phyloP scores from a whole-genome alignment of 495 filamentous ascomycete species.

The Xylaria longipes region DNA sequence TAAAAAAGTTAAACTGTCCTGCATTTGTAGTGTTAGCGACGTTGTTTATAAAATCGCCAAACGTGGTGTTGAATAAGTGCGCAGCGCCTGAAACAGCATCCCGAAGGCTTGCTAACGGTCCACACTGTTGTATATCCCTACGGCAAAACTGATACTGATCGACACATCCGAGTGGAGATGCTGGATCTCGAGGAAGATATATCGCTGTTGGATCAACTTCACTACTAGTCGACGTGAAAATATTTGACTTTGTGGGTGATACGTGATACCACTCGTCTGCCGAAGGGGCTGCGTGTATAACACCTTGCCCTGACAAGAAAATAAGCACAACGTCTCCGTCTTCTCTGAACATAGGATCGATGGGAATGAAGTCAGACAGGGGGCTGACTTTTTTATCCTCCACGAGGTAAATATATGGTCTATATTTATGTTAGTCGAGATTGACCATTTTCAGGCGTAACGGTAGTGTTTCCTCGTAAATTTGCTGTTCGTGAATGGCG shows the following conservation, averaged over 20 bases:
- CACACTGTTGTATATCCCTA: neutral
- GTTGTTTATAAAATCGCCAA: neutral
- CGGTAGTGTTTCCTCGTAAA: too few species aligned
- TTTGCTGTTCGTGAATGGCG: too few species aligned
- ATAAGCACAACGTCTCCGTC: neutral
- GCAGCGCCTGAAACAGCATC: neutral
- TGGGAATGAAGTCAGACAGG: neutral
- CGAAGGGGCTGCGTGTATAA: neutral
- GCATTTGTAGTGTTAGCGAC: too few species aligned
- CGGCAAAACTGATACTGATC: neutral
- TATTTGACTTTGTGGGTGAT: neutral
- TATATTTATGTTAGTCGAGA: too few species aligned
- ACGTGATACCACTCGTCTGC: neutral
- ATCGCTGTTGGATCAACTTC: neutral
- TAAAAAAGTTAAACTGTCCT: neutral
- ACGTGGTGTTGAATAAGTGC: neutral
- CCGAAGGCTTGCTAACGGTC: neutral
- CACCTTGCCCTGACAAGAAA: neutral
- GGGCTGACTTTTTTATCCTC: neutral
- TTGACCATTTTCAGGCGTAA: too few species aligned
- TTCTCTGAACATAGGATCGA: neutral
- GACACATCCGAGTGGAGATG: conserved; percentile 1
- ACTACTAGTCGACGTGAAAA: neutral
- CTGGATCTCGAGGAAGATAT: conserved; percentile 1
- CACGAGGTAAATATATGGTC: neutral